Evolutionary conservation across 2,329 filamentous ascomycete species (phyloP).

Genomic region (Hypomyces rosellus): DNA sequence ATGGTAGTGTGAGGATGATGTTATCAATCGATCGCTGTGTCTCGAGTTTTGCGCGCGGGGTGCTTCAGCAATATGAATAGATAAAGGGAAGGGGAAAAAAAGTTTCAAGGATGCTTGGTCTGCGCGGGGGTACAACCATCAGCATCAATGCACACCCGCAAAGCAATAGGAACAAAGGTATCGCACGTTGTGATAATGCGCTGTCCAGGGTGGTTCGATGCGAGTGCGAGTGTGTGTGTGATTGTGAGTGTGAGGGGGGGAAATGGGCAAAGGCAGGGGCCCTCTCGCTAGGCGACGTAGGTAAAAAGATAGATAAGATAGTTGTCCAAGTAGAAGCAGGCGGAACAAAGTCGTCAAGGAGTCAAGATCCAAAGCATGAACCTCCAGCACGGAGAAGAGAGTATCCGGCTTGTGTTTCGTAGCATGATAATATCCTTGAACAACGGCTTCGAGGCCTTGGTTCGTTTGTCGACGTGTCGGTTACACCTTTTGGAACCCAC

Average conservation of each 20-base stretch:
- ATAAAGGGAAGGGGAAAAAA: background rate
- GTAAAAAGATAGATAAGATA: background rate
- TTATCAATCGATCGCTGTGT: conserved; percentile 9
- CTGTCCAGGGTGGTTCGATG: background rate
- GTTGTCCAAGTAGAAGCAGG: background rate
- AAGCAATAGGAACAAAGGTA: background rate
- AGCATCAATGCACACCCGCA: conserved; percentile 8
- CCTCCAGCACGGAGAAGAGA: conserved; percentile 35
- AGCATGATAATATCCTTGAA: conserved; percentile 31
- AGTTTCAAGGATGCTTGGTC: background rate
- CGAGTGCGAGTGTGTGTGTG: background rate
- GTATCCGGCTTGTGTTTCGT: conserved; percentile 30
- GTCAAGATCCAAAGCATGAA: conserved; percentile 33
- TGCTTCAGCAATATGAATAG: conserved; percentile 6
- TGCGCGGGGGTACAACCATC: conserved; percentile 10
- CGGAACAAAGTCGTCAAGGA: conserved; percentile 26
- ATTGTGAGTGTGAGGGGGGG: background rate
- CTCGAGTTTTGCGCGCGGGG: conserved; percentile 6
- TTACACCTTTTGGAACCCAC: conserved; percentile 9
- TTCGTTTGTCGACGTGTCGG: conserved; percentile 8
- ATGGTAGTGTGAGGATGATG: background rate
- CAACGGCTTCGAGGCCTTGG: background rate
- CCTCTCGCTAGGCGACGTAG: background rate
- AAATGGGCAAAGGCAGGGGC: background rate
- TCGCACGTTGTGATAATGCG: conserved; percentile 1